Conservation (phyloP, 257 asterid species). For the Nicotiana sylvestris region DNA sequence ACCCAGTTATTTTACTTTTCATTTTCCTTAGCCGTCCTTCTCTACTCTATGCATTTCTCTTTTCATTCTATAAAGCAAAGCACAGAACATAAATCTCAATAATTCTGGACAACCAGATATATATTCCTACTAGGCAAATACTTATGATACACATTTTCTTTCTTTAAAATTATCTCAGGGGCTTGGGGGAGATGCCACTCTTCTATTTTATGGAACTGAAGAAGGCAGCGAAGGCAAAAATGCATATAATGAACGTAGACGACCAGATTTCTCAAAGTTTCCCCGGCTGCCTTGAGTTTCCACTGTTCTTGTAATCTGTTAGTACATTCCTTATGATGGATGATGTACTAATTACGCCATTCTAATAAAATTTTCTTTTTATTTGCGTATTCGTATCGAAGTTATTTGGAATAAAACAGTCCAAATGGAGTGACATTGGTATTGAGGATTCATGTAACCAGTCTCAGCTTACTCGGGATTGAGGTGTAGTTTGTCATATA, state of each 20-base stretch:
- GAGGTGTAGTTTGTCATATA: background rate
- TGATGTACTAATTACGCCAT: background rate
- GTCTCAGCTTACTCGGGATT: background rate
- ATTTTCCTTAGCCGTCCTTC: background rate
- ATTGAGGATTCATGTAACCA: background rate
- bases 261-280: slow-evolving; percentile 81
- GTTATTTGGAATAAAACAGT: no score
- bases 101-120: background rate
- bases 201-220: slow-evolving; percentile 83
- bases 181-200: slow-evolving; percentile 88
- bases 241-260: slow-evolving; percentile 58
- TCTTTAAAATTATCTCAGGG: slow-evolving; percentile 33
- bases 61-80: background rate
- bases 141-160: background rate
- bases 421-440: background rate
- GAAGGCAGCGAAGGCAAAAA: slow-evolving; percentile 88
- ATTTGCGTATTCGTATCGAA: no score
- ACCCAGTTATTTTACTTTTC: background rate
- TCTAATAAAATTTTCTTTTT: background rate
- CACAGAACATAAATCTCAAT: background rate
- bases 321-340: background rate
- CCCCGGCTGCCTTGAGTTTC: slow-evolving; percentile 59
- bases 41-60: background rate
- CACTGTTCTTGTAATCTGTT: background rate
- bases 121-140: background rate